These are phyloP conservation scores for Colletotrichum sp. DNA, from an alignment of 2,329 filamentous ascomycete genomes.

Conservation along the genomic window DNA sequence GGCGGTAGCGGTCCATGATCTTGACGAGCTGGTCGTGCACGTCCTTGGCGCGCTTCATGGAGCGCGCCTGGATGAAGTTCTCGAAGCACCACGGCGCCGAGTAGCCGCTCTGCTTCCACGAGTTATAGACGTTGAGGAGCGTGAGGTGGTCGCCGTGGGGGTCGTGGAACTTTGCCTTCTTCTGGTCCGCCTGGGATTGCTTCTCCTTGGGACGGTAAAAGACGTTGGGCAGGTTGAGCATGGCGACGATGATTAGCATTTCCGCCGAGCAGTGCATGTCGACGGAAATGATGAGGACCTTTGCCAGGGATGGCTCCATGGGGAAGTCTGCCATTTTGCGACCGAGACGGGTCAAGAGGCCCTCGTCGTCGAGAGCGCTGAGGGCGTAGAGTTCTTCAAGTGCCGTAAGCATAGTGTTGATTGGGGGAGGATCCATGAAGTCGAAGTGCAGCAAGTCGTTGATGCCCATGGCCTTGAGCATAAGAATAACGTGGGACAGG, in stretches of 20 bases:
- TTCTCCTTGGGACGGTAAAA: constrained; percentile 99
- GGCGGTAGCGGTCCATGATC: constrained; percentile 92
- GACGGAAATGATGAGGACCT: constrained; percentile 86
- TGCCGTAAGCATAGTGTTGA: constrained; percentile 96
- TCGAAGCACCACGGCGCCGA: constrained; percentile 94
- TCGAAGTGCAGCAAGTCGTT: constrained; percentile 97
- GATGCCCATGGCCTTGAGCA: constrained; percentile 99
- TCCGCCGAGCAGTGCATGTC: constrained; percentile 92
- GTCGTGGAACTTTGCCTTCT: constrained; percentile 97
- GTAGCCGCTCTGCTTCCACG: constrained; percentile 88
- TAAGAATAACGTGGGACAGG: constrained; percentile 88
- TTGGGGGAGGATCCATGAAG: constrained; percentile 98
- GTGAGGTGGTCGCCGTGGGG: constrained; percentile 94
- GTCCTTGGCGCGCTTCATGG: constrained; percentile 88
- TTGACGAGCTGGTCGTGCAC: constrained; percentile 89
- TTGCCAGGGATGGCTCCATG: constrained; percentile 93
- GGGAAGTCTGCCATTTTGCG: constrained; percentile 99
- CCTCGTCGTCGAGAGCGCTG: constrained; percentile 92
- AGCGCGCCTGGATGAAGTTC: constrained; percentile 93
- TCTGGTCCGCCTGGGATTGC: constrained; percentile 93
- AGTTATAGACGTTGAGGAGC: constrained; percentile 94
- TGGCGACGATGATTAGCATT: constrained; percentile 90
- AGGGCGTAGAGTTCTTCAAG: constrained; percentile 94
- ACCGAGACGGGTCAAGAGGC: constrained; percentile 86
- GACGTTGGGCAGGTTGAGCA: constrained; percentile 85